Evolutionary conservation across 805 yeast species (phyloP), one percentile per base, ranked within the genome.

Genomic region (Teunomyces lycoperdinae): DNA sequence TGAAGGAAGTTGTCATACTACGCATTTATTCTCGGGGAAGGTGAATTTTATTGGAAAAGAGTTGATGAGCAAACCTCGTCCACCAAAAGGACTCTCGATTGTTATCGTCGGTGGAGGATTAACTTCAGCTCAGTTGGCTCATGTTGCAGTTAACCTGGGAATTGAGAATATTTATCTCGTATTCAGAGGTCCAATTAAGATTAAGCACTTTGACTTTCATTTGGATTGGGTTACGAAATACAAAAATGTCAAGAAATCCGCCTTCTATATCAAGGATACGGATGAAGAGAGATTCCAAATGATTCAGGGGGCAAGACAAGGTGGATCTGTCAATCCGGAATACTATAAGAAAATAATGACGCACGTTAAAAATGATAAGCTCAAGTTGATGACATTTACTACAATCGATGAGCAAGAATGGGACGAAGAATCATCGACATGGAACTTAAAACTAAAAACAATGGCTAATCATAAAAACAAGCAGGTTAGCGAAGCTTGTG

Each of bases 181-280:
- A 9, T 52, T 71, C 9, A 55, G 79, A 35, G 71, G 75, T 0
- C 58, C 62, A 3, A 48, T 73, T 30, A 74, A 71, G 47, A 64
- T 74, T 42, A 74, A 75, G 55, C 78, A 74, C 50, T 75, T 75
- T 58, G 79, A 74, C 48, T 74, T 74, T 51, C 77, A 73, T 50
- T 58, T 74, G 42, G 78, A 74, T 47, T 75, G 79, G 79, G 78
- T 74, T 13, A 71, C 78, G n/a, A 75, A 74, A 50, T 74, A 73
- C 56, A 69, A 70, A 49, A 75, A 73, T 48, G 71, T 68, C 24
- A 68, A 71, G 56, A 74, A 73, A 49, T 67, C 76, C 2, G 67
- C 74, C 1, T 71, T 70, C 42, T 74, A 74, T 61, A 67, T 71
- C 53, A 58, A 60, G 45, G 77, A 73, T 40, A 64, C 74, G 0